Conservation (phyloP, 441 rosid genomes). For the Syzygium malaccense region DNA sequence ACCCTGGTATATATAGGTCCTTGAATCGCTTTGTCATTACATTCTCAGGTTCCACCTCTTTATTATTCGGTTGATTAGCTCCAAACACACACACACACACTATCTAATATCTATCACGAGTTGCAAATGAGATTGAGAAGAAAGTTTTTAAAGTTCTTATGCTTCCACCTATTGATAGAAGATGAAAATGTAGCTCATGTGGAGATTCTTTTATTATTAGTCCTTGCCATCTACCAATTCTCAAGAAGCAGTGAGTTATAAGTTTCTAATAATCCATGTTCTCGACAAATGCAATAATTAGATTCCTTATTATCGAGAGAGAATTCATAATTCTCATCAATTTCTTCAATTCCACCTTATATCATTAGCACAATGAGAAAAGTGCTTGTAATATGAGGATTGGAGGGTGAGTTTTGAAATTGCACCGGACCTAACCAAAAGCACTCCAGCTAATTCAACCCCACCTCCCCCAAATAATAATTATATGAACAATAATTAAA, state of each 20-base stretch:
- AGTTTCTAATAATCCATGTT: background rate
- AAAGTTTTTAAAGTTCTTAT: background rate
- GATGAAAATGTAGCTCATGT: background rate
- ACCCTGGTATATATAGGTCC: background rate
- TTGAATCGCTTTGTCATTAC: background rate
- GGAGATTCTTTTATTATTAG: background rate
- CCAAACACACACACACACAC: background rate
- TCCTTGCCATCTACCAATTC: background rate
- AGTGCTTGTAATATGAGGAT: background rate
- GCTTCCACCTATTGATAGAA: background rate
- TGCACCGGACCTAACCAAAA: background rate
- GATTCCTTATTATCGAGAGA: background rate
- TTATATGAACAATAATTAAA: background rate
- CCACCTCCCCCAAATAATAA: background rate
- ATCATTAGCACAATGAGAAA: background rate
- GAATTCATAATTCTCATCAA: background rate
- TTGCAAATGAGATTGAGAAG: background rate
- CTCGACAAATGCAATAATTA: background rate
- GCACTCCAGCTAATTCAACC: background rate
- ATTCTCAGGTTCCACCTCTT: background rate
- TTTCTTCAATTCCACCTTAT: background rate
- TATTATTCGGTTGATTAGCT: background rate
- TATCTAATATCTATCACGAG: background rate
- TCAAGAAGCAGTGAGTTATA: background rate
- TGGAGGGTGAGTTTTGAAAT: background rate